Evolutionary conservation across 2,329 filamentous ascomycete species (phyloP).

Genomic region (Cordyceps cateniannulata): DNA sequence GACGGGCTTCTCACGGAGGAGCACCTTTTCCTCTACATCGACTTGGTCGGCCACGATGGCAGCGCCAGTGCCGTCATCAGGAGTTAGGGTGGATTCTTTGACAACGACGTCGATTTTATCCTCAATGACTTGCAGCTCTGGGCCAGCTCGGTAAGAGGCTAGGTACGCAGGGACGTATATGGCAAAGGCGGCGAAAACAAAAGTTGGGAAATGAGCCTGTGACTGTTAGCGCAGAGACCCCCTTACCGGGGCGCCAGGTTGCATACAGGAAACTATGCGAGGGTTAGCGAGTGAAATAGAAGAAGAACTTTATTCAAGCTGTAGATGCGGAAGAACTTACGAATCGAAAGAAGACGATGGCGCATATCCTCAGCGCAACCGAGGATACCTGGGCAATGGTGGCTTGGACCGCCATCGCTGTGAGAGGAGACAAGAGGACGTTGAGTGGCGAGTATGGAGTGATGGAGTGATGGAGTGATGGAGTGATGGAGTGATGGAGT

Average conservation of each 20-base stretch:
- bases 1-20: constrained; percentile 50
- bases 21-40: constrained; percentile 56
- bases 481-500: no score
- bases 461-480: background rate
- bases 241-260: background rate
- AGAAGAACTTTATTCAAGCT: background rate
- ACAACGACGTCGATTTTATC: constrained; percentile 53
- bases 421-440: background rate
- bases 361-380: constrained; percentile 29
- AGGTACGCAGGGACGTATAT: constrained; percentile 61
- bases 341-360: constrained; percentile 31
- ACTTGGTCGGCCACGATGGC: constrained; percentile 43
- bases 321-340: constrained; percentile 19
- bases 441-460: background rate
- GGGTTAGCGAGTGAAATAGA: constrained; percentile 12
- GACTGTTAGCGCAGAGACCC: constrained; percentile 10
- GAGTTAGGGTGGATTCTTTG: constrained; percentile 36
- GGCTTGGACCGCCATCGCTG: constrained; percentile 26
- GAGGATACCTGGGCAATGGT: constrained; percentile 29
- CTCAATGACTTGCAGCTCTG: constrained; percentile 52
- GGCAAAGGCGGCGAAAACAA: constrained; percentile 56
- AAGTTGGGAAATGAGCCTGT: constrained; percentile 39
- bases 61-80: constrained; percentile 23
- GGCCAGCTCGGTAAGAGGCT: constrained; percentile 48
- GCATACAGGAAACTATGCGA: constrained; percentile 30